Evolutionary conservation across 768 basidiomycete species (phyloP).

Genomic region (Nidularia pulvinata): DNA sequence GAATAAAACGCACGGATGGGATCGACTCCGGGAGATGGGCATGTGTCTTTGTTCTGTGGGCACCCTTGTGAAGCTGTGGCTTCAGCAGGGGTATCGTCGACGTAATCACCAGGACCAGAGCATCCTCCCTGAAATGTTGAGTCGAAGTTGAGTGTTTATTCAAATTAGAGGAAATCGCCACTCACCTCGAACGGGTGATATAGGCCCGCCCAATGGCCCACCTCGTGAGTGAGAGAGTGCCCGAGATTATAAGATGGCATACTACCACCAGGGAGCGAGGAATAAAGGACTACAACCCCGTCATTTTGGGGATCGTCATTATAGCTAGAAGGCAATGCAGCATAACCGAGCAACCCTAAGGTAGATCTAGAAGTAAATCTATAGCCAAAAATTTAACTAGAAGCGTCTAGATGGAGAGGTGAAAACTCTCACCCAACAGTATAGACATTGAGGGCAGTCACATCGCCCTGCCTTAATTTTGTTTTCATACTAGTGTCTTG

Average conservation of each 20-base stretch:
- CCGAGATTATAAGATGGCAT: conserved; percentile 22
- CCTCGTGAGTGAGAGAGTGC: not conserved
- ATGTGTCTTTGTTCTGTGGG: conserved; percentile 1
- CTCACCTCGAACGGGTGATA: conserved; percentile 2
- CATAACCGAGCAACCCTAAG: conserved; percentile 18
- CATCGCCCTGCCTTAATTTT: not conserved
- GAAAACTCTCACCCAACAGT: conserved; percentile 1
- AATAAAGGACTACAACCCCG: conserved; percentile 21
- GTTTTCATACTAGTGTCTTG: not conserved
- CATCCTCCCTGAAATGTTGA: conserved; percentile 1
- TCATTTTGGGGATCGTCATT: conserved; percentile 15
- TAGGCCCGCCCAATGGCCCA: conserved; percentile 2
- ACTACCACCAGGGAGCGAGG: conserved; percentile 18
- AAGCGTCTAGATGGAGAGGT: not conserved
- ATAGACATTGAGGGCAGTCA: conserved; percentile 1
- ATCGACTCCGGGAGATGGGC: conserved; percentile 4
- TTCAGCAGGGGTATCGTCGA: conserved; percentile 3
- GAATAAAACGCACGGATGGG: conserved; percentile 10
- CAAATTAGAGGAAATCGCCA: not conserved
- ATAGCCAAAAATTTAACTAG: not conserved
- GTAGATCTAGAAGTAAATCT: conserved; percentile 11
- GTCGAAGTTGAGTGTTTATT: not conserved
- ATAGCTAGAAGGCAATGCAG: conserved; percentile 21
- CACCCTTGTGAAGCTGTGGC: not conserved
- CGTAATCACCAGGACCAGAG: not conserved